Base-by-base conservation (phyloP, 345 rosid species). In the Moricandia arvensis region DNA sequence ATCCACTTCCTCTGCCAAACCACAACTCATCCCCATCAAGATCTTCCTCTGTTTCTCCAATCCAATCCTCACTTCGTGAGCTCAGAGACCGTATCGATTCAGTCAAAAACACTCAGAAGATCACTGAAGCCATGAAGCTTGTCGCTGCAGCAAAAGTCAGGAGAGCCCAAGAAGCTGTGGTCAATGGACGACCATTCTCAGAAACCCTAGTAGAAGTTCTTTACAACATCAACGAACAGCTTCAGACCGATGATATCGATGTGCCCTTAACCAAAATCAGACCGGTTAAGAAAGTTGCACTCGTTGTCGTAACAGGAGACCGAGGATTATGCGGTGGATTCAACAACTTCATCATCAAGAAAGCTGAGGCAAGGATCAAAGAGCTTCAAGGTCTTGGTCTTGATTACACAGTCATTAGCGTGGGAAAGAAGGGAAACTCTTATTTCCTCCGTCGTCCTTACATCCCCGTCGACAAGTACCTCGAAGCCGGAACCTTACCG, bases 121-220 rank as follows among this genome's bases (percentile, higher is more conserved):
- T 94, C 91, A 94, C 99, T 0, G 96, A 94, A 80, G 97, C 98
- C 17, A 94, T 94, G 98, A 94, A 94, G 83, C 93, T 94, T 7
- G 97, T 94, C 8, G 95, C 98, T 0, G 97, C 98, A 1, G 98
- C 98, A 0, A 94, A 94, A 81, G 98, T 94, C 75, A 83, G 97
- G 75, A 86, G 98, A 81, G 98, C 98, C 21, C 98, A 94, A 64
- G 98, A 94, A 80, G 97, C 98, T 11, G 96, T 94, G 9, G 96
- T 94, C 35, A 94, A 89, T 3, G 93, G 90, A 1, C 49, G 98
- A 49, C 97, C 98, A 8, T 94, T 94, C 84, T 91, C 96, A 0
- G 96, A 94, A 82, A 86, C 94, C 18, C 89, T 94, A 8, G 98
- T 94, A 1, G 98, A 86, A 53, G 95, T 94, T 65, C 95, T 94